Conservation (phyloP, 176 grass and related monocot species). For the Oryza nivara region DNA sequence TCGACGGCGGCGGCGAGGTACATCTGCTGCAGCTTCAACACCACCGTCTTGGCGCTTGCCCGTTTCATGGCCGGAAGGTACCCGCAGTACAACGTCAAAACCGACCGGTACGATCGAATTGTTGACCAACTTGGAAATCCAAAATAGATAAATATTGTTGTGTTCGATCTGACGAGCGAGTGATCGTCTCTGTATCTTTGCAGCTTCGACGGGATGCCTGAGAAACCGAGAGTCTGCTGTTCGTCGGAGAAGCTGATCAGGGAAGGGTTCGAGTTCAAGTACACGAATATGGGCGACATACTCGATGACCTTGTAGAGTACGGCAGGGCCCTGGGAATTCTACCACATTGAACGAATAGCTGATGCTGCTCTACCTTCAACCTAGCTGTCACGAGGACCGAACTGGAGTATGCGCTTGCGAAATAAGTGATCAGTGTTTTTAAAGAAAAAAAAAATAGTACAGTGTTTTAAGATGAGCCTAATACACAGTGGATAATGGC, state of each 20-base stretch:
- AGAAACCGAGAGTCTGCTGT: neutral
- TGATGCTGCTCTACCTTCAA: no score
- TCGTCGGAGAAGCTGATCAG: constrained; percentile 40
- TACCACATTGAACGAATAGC: neutral
- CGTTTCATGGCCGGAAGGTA: constrained; percentile 20
- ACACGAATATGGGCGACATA: constrained; percentile 19
- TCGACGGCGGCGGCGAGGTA: constrained; percentile 41
- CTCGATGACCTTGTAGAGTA: constrained; percentile 34
- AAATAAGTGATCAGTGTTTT: no score
- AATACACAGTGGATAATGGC: no score
- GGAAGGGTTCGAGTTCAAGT: constrained; percentile 41
- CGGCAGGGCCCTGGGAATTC: constrained; percentile 6
- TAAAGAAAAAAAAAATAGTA: no score
- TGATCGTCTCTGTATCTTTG: neutral
- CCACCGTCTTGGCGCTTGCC: constrained; percentile 11
- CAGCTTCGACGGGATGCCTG: neutral
- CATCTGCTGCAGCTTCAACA: constrained; percentile 38
- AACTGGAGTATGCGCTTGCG: neutral
- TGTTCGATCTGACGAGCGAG: neutral
- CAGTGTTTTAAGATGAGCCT: no score
- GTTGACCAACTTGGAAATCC: neutral
- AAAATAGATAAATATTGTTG: no score
- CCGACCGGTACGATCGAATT: neutral
- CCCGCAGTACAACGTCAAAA: constrained; percentile 28
- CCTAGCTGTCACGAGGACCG: neutral